phyloP scores from a whole-genome alignment of 2,329 filamentous ascomycete species.

The Didymella keratinophila region DNA sequence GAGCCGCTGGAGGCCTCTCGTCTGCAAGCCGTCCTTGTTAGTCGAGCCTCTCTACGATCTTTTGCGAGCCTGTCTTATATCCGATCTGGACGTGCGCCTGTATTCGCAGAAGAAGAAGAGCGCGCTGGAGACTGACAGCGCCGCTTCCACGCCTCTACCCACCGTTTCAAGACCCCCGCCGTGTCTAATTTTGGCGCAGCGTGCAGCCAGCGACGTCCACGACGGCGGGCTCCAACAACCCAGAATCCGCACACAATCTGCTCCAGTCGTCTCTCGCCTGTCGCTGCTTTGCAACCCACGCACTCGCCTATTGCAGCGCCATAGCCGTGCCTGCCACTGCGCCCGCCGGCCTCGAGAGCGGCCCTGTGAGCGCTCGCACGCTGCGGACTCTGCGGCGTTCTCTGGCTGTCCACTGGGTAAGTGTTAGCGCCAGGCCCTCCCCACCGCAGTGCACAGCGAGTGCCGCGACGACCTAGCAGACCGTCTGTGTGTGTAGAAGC shows the following conservation, averaged over 20 bases:
- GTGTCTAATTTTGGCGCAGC: conserved; percentile 21
- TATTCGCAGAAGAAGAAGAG: not conserved
- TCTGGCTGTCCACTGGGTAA: conserved; percentile 45
- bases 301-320: not conserved
- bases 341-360: conserved; percentile 21
- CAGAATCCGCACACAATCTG: conserved; percentile 3
- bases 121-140: conserved; percentile 3
- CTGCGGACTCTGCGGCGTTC: conserved; percentile 24
- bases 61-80: not conserved
- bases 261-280: not conserved
- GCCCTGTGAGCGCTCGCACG: not conserved
- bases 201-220: conserved; percentile 21
- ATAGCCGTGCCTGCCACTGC: not conserved
- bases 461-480: too few species aligned
- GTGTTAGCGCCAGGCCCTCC: conserved; percentile 47
- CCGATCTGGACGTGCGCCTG: not conserved
- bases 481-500: not conserved
- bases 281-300: conserved; percentile 8
- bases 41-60: conserved; percentile 7
- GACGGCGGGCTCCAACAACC: conserved; percentile 26
- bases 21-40: conserved; percentile 7
- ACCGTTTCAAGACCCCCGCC: conserved; percentile 18
- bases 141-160: not conserved
- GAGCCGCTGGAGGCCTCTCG: conserved; percentile 29
- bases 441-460: conserved; percentile 14